Percentiles rank a stretch among this genome's conserved stretches.
Evolutionary conservation across 2,329 filamentous ascomycete genomes (phyloP).

Genomic region (Botrytis sinoallii): DNA sequence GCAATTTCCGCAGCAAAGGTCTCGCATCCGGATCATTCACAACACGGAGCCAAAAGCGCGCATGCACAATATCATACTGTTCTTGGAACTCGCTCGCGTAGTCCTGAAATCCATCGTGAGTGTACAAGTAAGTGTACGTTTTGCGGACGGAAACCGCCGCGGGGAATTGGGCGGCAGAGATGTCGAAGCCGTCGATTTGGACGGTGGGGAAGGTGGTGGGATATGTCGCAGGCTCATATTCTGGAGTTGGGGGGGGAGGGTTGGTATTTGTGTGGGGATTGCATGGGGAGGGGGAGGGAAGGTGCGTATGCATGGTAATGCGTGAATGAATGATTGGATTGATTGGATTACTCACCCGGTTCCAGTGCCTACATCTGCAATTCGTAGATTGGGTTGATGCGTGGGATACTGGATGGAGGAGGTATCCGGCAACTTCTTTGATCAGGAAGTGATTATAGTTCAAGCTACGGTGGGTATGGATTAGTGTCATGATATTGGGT

Average conservation of each 20-base stretch:
- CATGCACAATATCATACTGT: not conserved
- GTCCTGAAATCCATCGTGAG: not conserved
- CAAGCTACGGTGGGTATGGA: too few relatives aligned
- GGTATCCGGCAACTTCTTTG: not conserved
- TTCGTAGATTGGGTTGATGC: not conserved
- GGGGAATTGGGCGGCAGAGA: not conserved
- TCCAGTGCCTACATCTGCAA: not conserved
- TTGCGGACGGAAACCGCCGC: not conserved
- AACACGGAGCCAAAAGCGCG: not conserved
- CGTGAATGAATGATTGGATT: too few relatives aligned
- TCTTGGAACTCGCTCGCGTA: not conserved
- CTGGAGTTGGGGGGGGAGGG: too few relatives aligned
- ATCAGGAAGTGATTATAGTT: not conserved
- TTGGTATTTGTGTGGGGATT: too few relatives aligned
- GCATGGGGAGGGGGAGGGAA: not conserved
- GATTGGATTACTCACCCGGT: not conserved
- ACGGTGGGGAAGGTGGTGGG: not conserved
- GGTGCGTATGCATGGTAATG: not conserved
- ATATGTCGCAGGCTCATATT: not conserved
- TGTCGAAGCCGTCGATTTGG: not conserved
- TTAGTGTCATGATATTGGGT: not conserved
- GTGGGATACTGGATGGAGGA: not conserved
- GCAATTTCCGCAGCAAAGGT: not conserved
- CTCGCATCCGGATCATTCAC: not conserved
- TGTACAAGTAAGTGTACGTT: not conserved